Conservation (phyloP, 805 yeast genomes). For the Suhomyces faveliae region DNA sequence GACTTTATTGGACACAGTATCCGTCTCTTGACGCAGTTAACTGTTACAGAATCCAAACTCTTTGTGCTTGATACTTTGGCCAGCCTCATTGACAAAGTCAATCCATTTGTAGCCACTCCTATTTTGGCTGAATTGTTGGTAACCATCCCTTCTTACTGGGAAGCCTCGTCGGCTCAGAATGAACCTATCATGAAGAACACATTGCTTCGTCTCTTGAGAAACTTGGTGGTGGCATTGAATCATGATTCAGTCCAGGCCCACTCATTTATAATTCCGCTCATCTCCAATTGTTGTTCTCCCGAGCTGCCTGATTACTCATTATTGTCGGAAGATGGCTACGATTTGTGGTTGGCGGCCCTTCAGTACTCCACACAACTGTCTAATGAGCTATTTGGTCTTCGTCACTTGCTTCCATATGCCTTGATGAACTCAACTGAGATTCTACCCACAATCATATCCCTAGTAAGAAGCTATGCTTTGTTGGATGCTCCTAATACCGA, state of each 20-base stretch:
- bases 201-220: slow-evolving; percentile 52
- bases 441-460: slow-evolving; percentile 59
- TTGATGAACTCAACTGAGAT: slow-evolving; percentile 73
- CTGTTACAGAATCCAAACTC: slow-evolving; percentile 73
- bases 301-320: slow-evolving; percentile 44
- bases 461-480: slow-evolving; percentile 62
- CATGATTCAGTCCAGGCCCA: slow-evolving; percentile 47
- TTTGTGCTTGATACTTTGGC: slow-evolving; percentile 67
- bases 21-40: slow-evolving; percentile 47
- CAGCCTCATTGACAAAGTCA: slow-evolving; percentile 60
- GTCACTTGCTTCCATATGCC: slow-evolving; percentile 56
- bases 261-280: slow-evolving; percentile 62
- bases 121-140: slow-evolving; percentile 50
- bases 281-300: slow-evolving; percentile 60
- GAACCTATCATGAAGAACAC: slow-evolving; percentile 42
- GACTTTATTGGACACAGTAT: slow-evolving; percentile 51
- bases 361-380: slow-evolving; percentile 42
- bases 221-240: slow-evolving; percentile 56
- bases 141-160: slow-evolving; percentile 77
- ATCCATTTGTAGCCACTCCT: slow-evolving; percentile 55
- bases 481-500: slow-evolving; percentile 36
- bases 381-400: slow-evolving; percentile 40
- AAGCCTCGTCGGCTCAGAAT: slow-evolving; percentile 26
- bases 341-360: slow-evolving; percentile 72
- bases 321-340: slow-evolving; percentile 82